These are phyloP conservation scores for Suhomyces canberraensis DNA, from an alignment of 805 yeast genomes.

Conservation along the genomic window DNA sequence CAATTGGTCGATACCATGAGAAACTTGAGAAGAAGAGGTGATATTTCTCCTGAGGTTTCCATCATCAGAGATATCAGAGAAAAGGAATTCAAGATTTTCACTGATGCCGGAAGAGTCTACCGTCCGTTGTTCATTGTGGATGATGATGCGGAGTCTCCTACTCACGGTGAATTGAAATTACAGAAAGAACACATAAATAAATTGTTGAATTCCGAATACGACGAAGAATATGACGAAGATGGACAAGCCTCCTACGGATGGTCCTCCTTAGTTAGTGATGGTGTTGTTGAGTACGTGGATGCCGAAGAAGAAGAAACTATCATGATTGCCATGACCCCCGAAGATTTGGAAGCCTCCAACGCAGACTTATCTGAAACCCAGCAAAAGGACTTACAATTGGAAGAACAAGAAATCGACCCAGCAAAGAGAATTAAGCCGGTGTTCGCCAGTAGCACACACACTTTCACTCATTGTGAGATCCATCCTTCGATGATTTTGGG, in stretches of 20 bases:
- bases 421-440: constrained; percentile 83
- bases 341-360: constrained; percentile 75
- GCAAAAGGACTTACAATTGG: constrained; percentile 41
- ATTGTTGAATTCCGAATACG: constrained; percentile 61
- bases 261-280: constrained; percentile 77
- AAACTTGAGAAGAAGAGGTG: constrained; percentile 89
- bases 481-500: constrained; percentile 99
- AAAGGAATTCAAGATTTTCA: constrained; percentile 90
- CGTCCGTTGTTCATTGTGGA: constrained; percentile 94
- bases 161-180: constrained; percentile 74
- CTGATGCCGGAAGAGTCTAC: constrained; percentile 98
- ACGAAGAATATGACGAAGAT: constrained; percentile 55
- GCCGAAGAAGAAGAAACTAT: constrained; percentile 99
- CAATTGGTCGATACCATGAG: constrained; percentile 86
- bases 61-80: constrained; percentile 96
- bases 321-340: constrained; percentile 98
- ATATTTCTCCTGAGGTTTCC: constrained; percentile 93
- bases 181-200: constrained; percentile 80
- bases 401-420: constrained; percentile 55
- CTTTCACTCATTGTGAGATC: constrained; percentile 98
- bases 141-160: constrained; percentile 68
- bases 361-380: constrained; percentile 40
- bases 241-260: constrained; percentile 64
- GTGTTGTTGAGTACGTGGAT: constrained; percentile 93
- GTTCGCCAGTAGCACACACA: constrained; percentile 52